Evolutionary conservation across 164 flowering plant species (phyloP).

Genomic region (Echeveria elegans): DNA sequence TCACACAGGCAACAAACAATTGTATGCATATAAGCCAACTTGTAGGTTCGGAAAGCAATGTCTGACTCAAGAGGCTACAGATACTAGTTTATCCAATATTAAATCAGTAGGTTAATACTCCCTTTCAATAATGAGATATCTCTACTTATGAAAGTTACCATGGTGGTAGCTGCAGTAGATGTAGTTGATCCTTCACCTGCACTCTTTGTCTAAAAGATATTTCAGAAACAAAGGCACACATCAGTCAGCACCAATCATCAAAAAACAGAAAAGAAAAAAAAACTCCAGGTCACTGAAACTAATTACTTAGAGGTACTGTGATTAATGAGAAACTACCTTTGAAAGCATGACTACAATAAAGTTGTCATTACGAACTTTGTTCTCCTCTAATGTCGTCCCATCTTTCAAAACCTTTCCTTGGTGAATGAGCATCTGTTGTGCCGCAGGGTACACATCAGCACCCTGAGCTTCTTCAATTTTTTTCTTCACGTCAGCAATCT

Average conservation of each 20-base stretch:
- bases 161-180: constrained; percentile 28
- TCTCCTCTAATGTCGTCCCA: constrained; percentile 46
- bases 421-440: constrained; percentile 54
- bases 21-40: no score
- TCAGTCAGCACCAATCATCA: background rate
- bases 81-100: constrained; percentile 5
- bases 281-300: background rate
- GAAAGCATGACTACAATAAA: constrained; percentile 53
- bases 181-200: constrained; percentile 32
- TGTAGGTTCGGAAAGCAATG: background rate
- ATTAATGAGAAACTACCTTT: constrained; percentile 42
- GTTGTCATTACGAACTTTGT: constrained; percentile 45
- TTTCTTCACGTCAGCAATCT: constrained; percentile 59
- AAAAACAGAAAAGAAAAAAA: background rate
- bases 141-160: constrained; percentile 20
- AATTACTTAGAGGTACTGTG: background rate
- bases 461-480: constrained; percentile 50
- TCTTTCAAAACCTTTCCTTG: constrained; percentile 61
- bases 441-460: constrained; percentile 42
- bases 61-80: constrained; percentile 39
- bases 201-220: background rate
- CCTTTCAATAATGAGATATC: no score
- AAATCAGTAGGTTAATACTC: no score
- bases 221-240: background rate
- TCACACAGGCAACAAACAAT: no score